Evolutionary conservation across 257 asterid genomes (phyloP), one percentile per base, ranked within the genome.

Genomic region (Lantana camara): DNA sequence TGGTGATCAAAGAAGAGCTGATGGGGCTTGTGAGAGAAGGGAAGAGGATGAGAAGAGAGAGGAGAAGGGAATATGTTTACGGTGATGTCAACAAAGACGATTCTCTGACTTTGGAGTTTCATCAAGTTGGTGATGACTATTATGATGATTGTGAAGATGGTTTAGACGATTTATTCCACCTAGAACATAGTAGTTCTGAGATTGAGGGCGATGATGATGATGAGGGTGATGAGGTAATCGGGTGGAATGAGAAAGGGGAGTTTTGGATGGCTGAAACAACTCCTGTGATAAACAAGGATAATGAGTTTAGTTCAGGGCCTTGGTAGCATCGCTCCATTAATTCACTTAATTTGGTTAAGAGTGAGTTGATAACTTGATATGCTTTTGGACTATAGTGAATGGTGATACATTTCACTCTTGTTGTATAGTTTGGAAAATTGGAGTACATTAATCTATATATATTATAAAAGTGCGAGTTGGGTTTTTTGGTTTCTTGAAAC

Each of bases 121-220:
- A 44, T 61, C 71, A 35, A 47, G 64, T 22, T 57, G 77, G 56
- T 60, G 66, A 72, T 13, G 73, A 63, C 23, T 37, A 63, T 67
- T 63, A 63, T 63, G 85, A 78, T 57, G 89, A 77, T 30, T 67
- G 27, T 59, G 87, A 76, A 20, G 96, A 84, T 41, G 89, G 90
- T 46, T 81, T 90, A 54, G 99, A 93, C 57, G 87, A 93, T 70
- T 68, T 93, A 29, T 93, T 90, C 77, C 78, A 75, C 6, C n/a
- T 67, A 30, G 95, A 83, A 16, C 90, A 72, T 32, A 44, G 52
- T 57, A 45, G 53, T 21, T 71, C 72, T 2, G 88, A 77, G 49
- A 80, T 79, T 46, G 80, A 57, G 4, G 71, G 35, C 53, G 50
- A 64, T 23, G 78, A 59, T 8, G 76, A 50, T 32, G 70, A 72